Evolutionary conservation across 2,329 filamentous ascomycete genomes (phyloP).

Genomic region (Aspergillus persii): DNA sequence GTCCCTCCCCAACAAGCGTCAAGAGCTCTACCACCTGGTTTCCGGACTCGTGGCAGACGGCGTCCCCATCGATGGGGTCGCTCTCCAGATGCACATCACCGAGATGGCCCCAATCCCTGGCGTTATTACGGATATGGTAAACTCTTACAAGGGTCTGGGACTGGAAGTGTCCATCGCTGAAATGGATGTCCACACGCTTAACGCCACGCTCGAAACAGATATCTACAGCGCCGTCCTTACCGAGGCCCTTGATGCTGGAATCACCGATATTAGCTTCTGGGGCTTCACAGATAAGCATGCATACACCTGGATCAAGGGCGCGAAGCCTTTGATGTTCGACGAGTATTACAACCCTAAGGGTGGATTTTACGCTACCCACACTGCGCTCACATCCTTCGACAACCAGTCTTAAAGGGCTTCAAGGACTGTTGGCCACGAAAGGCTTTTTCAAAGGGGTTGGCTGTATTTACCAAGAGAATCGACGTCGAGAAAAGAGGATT

Average conservation of each 20-base stretch:
- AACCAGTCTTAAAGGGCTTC: no score
- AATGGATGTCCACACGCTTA: constrained; percentile 11
- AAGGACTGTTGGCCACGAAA: no score
- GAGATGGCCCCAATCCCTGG: background rate
- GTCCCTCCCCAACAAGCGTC: constrained; percentile 1
- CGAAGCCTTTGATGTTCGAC: constrained; percentile 18
- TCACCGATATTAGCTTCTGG: constrained; percentile 12
- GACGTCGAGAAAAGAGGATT: no score
- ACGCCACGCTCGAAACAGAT: constrained; percentile 4
- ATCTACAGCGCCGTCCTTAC: constrained; percentile 3
- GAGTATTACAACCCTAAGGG: constrained; percentile 11
- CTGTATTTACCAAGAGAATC: no score
- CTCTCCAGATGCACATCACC: constrained; percentile 8
- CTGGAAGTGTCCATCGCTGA: constrained; percentile 5
- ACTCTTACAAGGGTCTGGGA: constrained; percentile 6
- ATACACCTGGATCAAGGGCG: constrained; percentile 10
- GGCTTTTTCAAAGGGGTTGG: no score
- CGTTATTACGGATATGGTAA: constrained; percentile 1
- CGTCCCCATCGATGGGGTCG: constrained; percentile 6
- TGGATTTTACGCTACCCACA: constrained; percentile 7
- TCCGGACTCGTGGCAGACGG: background rate
- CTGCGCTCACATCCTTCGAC: constrained; percentile 3
- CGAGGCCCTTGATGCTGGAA: constrained; percentile 9
- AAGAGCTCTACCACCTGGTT: constrained; percentile 7
- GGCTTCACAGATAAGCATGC: constrained; percentile 17